These are phyloP conservation scores for Leccinum pachyderme DNA, from an alignment of 1,284 basidiomycete genomes.

Conservation along the genomic window DNA sequence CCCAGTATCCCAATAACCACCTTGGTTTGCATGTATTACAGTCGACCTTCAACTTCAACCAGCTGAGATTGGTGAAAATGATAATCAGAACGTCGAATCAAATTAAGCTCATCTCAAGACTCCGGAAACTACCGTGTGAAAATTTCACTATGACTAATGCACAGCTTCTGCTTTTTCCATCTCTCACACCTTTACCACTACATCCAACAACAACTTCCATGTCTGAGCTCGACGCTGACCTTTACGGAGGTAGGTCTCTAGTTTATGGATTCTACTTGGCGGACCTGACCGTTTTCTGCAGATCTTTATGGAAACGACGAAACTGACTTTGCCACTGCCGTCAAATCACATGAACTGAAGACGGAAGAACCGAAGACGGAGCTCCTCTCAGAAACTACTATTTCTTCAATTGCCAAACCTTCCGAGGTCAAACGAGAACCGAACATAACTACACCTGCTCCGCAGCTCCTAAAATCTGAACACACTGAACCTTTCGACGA, in stretches of 20 bases:
- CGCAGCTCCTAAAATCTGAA: slow-evolving; percentile 23
- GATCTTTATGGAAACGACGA: slow-evolving; percentile 82
- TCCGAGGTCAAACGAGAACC: slow-evolving; percentile 21
- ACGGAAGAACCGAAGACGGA: slow-evolving; percentile 27
- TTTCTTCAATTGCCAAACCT: slow-evolving; percentile 18
- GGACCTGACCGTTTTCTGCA: slow-evolving; percentile 22
- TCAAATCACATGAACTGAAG: slow-evolving; percentile 36
- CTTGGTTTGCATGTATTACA: slow-evolving; percentile 17
- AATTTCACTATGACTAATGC: slow-evolving; percentile 28
- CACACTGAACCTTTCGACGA: slow-evolving; percentile 23
- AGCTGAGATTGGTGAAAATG: background rate
- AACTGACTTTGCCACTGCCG: slow-evolving; percentile 51
- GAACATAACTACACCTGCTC: slow-evolving; percentile 13
- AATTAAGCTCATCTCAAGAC: background rate
- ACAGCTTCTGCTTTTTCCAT: slow-evolving; percentile 19
- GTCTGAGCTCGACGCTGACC: slow-evolving; percentile 82
- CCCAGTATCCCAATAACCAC: slow-evolving; percentile 32
- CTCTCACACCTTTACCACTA: slow-evolving; percentile 37
- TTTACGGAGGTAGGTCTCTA: slow-evolving; percentile 67
- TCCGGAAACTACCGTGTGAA: slow-evolving; percentile 27
- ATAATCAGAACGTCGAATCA: background rate
- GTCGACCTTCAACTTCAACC: too few species aligned
- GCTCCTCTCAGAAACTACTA: slow-evolving; percentile 9
- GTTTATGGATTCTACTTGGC: fast-evolving
- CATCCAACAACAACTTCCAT: slow-evolving; percentile 37